Evolutionary conservation across 2,329 filamentous ascomycete genomes (phyloP).

Genomic region (Microsporum ferrugineum): DNA sequence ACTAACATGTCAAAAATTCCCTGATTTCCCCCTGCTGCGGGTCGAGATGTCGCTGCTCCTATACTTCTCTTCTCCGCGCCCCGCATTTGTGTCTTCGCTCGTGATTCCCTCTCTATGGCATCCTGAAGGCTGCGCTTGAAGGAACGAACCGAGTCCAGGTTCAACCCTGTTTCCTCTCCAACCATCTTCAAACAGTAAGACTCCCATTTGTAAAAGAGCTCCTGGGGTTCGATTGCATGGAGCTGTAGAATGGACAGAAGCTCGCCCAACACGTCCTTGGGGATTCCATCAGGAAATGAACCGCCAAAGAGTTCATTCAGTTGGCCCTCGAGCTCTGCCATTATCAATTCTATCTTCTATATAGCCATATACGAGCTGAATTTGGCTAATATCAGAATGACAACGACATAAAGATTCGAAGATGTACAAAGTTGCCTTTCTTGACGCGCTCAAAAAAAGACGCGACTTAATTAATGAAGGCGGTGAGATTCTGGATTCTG

Average conservation of each 20-base stretch:
- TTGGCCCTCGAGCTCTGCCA: conserved; percentile 24
- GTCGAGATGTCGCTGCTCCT: conserved; percentile 48
- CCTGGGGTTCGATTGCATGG: conserved; percentile 68
- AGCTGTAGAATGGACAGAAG: conserved; percentile 76
- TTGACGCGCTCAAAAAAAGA: background rate
- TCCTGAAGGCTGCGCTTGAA: conserved; percentile 86
- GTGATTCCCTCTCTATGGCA: conserved; percentile 62
- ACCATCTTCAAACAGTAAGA: conserved; percentile 95
- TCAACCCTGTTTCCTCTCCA: conserved; percentile 59
- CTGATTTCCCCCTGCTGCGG: conserved; percentile 38
- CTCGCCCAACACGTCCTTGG: conserved; percentile 67
- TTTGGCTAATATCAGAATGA: background rate
- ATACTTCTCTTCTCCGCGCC: conserved; percentile 52
- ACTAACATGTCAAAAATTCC: conserved; percentile 73
- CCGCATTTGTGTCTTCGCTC: conserved; percentile 53
- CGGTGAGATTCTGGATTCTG: conserved; percentile 2
- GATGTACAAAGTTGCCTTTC: background rate
- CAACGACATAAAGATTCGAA: background rate
- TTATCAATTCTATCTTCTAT: conserved; percentile 1
- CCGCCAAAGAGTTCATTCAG: conserved; percentile 50
- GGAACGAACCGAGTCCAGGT: conserved; percentile 58
- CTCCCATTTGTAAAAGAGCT: conserved; percentile 98
- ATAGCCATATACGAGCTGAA: background rate
- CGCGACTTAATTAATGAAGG: background rate
- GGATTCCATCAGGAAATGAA: conserved; percentile 47